Conservation (phyloP, 75 land plant species). For the Pinus albicaulis region DNA sequence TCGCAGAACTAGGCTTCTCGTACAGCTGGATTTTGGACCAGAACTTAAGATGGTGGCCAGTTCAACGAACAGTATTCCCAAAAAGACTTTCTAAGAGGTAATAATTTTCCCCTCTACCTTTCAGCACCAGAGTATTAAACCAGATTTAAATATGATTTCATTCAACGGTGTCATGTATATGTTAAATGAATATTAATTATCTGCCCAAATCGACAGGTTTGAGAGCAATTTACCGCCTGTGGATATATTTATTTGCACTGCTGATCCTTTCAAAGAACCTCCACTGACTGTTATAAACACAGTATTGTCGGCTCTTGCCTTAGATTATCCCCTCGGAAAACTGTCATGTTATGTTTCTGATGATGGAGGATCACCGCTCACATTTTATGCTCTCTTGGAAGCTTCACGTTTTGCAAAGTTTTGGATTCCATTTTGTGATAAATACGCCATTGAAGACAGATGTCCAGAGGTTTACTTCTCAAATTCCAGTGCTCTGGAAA, state of each 20-base stretch:
- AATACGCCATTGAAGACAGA: conserved; percentile 17
- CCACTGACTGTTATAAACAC: conserved; percentile 43
- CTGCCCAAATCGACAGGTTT: conserved; percentile 16
- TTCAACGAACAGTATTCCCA: conserved; percentile 11
- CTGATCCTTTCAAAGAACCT: conserved; percentile 56
- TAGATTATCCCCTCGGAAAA: conserved; percentile 56
- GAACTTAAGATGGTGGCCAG: conserved; percentile 20
- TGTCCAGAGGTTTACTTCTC: background rate
- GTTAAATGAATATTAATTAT: background rate
- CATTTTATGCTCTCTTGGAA: conserved; percentile 50
- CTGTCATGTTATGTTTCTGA: conserved; percentile 60
- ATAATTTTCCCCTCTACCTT: too few species aligned
- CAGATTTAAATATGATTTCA: too few species aligned
- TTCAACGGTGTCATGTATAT: background rate
- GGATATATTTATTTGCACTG: conserved; percentile 59
- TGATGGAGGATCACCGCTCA: conserved; percentile 52
- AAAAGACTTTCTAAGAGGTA: conserved; percentile 16
- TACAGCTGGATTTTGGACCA: conserved; percentile 35
- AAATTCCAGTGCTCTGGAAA: background rate
- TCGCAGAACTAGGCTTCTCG: conserved; percentile 40
- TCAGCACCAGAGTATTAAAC: too few species aligned
- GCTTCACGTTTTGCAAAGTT: conserved; percentile 48
- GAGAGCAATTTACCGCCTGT: conserved; percentile 23
- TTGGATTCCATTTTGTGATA: conserved; percentile 58
- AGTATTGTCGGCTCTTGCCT: conserved; percentile 47